These are phyloP conservation scores for Aquilaria yunnanensis DNA, from an alignment of 345 rosid species.

Conservation along the genomic window DNA sequence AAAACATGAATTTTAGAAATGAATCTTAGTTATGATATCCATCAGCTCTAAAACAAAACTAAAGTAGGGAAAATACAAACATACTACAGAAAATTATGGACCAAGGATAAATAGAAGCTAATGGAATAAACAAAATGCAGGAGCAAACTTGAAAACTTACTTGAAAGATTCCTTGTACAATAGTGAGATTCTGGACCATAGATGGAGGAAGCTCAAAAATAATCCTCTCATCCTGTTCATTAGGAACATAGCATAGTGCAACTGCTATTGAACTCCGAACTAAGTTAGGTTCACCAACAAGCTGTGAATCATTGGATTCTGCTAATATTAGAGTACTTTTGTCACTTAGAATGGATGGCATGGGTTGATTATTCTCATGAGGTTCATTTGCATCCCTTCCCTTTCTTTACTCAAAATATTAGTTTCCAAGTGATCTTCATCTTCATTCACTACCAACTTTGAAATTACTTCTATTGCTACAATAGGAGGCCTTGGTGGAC, in stretches of 20 bases:
- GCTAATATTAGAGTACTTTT: conserved; percentile 35
- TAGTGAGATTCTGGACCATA: conserved; percentile 86
- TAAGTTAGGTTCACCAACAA: conserved; percentile 43
- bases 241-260: conserved; percentile 82
- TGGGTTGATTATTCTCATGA: conserved; percentile 34
- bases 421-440: conserved; percentile 70
- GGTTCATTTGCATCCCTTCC: conserved; percentile 35
- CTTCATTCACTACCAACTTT: conserved; percentile 60
- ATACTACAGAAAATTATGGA: not conserved
- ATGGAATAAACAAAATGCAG: not conserved
- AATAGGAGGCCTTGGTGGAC: conserved; percentile 58
- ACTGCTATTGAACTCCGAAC: conserved; percentile 43
- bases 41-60: no score
- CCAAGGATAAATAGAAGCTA: not conserved
- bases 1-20: no score
- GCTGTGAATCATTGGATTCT: conserved; percentile 44
- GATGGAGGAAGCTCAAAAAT: conserved; percentile 89
- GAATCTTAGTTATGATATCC: no score
- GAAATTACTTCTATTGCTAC: conserved; percentile 87
- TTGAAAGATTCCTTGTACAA: conserved; percentile 87
- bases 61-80: not conserved
- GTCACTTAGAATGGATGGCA: conserved; percentile 41
- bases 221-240: conserved; percentile 87
- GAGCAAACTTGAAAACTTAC: conserved; percentile 31
- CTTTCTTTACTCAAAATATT: conserved; percentile 47